These are phyloP conservation scores for Hypoxylon cercidicola DNA, from an alignment of 495 filamentous ascomycete genomes.

Conservation along the genomic window DNA sequence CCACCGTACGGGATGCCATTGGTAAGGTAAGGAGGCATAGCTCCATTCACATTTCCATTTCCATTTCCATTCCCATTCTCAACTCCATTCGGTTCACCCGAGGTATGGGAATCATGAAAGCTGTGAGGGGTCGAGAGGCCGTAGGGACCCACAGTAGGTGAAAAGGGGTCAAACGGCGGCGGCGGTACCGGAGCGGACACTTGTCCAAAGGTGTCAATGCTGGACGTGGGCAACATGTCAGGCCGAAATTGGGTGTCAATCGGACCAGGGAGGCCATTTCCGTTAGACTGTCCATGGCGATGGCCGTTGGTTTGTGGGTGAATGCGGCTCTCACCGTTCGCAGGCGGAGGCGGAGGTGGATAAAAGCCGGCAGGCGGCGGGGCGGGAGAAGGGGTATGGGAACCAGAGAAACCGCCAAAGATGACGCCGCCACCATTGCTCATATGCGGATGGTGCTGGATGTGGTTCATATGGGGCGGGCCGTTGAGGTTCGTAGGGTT, in stretches of 20 bases:
- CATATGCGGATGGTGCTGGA: constrained; percentile 50
- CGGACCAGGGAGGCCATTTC: constrained; percentile 46
- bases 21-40: constrained; percentile 39
- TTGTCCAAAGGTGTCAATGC: constrained; percentile 45
- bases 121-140: constrained; percentile 63
- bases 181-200: constrained; percentile 47
- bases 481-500: constrained; percentile 34
- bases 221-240: constrained; percentile 31
- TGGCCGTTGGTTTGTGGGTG: constrained; percentile 44
- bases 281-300: constrained; percentile 45
- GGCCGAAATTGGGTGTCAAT: constrained; percentile 45
- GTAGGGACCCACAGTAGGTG: constrained; percentile 49
- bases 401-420: constrained; percentile 56
- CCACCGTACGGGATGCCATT: constrained; percentile 47
- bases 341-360: constrained; percentile 46
- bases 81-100: constrained; percentile 49
- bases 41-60: constrained; percentile 49
- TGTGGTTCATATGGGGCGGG: constrained; percentile 31
- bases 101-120: constrained; percentile 64
- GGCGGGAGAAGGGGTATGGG: constrained; percentile 60
- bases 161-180: constrained; percentile 51
- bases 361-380: constrained; percentile 50
- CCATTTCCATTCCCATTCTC: constrained; percentile 43
- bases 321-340: constrained; percentile 49
- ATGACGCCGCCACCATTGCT: constrained; percentile 58